Evolutionary conservation across 176 grass and related monocot genomes (phyloP).

Genomic region (Neostapfia colusana): DNA sequence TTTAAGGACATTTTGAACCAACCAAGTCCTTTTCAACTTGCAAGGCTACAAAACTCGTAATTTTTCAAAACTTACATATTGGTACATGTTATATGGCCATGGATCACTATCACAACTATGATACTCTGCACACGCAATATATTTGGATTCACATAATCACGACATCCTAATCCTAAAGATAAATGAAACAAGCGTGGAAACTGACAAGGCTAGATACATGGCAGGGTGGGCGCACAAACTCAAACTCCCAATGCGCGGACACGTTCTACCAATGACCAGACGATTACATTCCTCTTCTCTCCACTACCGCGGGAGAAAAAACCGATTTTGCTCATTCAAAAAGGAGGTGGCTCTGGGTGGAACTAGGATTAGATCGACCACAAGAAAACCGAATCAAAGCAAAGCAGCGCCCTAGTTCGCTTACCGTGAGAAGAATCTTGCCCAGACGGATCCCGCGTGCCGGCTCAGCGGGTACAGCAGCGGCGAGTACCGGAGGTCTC

Average conservation of each 20-base stretch:
- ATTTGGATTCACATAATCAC: neutral
- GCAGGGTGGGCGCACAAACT: neutral
- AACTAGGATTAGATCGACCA: neutral
- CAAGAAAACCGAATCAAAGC: neutral
- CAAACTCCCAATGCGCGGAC: neutral
- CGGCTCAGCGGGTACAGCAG: neutral
- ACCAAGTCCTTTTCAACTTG: neutral
- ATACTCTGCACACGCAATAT: neutral
- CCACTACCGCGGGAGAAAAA: neutral
- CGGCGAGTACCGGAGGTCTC: neutral
- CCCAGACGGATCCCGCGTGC: neutral
- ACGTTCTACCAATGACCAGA: neutral
- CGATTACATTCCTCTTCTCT: neutral
- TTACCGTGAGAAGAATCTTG: conserved; percentile 14
- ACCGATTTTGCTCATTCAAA: neutral
- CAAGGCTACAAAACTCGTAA: neutral
- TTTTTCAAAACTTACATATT: neutral
- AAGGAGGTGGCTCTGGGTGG: neutral
- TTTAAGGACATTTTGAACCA: neutral
- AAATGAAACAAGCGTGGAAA: neutral
- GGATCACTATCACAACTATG: neutral
- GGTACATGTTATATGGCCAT: neutral
- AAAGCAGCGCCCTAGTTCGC: neutral
- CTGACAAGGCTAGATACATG: neutral
- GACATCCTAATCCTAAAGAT: neutral